These are phyloP conservation scores for Ramaria sp. DNA, from an alignment of 768 basidiomycete species.

Conservation along the genomic window DNA sequence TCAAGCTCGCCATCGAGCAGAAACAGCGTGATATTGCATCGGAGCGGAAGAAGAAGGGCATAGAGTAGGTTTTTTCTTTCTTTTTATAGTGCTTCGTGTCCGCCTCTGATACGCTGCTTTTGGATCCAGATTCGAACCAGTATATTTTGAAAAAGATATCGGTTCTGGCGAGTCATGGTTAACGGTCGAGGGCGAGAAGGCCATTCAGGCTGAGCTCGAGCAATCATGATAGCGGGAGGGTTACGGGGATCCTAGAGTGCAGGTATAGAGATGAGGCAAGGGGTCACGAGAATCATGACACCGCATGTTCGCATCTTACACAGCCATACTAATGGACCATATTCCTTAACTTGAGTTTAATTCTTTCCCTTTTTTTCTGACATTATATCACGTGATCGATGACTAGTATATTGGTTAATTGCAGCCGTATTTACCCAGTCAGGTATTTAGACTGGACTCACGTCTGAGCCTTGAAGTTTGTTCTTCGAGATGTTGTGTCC, in stretches of 20 bases:
- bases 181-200: slow-evolving; percentile 57
- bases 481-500: no score
- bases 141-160: slow-evolving; percentile 65
- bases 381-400: no score
- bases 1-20: slow-evolving; percentile 91
- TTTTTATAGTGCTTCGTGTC: slow-evolving; percentile 26
- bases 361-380: not conserved
- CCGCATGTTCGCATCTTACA: no score
- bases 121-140: slow-evolving; percentile 50
- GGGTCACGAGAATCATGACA: no score
- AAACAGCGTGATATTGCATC: slow-evolving; percentile 81
- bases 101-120: not conserved
- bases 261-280: no score
- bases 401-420: no score
- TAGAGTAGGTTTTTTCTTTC: slow-evolving; percentile 33
- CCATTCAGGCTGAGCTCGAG: slow-evolving; percentile 56
- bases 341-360: no score
- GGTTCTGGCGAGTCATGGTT: slow-evolving; percentile 56
- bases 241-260: no score
- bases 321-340: no score
- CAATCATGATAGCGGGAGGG: not conserved
- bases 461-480: no score
- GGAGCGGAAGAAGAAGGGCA: slow-evolving; percentile 72
- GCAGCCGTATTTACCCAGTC: no score
- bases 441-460: no score